Conservation (phyloP, 1,284 basidiomycete species). For the Xerocomus nothofagi region DNA sequence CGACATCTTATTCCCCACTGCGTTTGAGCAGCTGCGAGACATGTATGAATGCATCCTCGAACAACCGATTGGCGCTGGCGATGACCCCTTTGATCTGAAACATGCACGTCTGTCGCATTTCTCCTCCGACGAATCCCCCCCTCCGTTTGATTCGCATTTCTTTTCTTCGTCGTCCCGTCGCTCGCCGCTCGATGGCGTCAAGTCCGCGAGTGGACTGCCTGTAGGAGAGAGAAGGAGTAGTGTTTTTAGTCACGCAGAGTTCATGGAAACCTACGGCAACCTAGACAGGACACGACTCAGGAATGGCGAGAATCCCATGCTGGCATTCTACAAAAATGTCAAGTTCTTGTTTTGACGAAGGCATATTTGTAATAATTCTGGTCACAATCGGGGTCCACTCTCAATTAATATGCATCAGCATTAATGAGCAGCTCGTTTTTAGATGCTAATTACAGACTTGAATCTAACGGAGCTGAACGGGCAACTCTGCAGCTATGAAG, state of each 20-base stretch:
- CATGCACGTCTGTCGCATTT: slow-evolving; percentile 50
- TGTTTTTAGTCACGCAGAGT: slow-evolving; percentile 83
- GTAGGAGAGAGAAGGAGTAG: slow-evolving; percentile 78
- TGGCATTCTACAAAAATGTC: slow-evolving; percentile 88
- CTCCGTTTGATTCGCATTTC: slow-evolving; percentile 59
- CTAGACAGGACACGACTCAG: slow-evolving; percentile 60
- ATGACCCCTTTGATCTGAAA: slow-evolving; percentile 26
- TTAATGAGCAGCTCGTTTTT: background rate
- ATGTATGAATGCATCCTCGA: slow-evolving; percentile 85
- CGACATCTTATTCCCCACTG: slow-evolving; percentile 98
- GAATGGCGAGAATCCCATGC: slow-evolving; percentile 85
- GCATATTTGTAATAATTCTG: background rate
- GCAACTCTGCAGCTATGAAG: too few species aligned
- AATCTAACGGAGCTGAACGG: background rate
- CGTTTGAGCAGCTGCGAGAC: slow-evolving; percentile 83
- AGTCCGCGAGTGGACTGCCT: slow-evolving; percentile 72
- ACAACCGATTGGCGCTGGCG: slow-evolving; percentile 41
- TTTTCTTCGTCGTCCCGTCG: slow-evolving; percentile 68
- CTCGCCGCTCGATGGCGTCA: slow-evolving; percentile 61
- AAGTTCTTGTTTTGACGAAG: slow-evolving; percentile 70
- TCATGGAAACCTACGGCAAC: slow-evolving; percentile 82
- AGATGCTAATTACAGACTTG: background rate
- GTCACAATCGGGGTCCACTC: background rate
- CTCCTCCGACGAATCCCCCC: slow-evolving; percentile 43
- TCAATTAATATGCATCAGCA: background rate